Base-by-base conservation (phyloP, 768 basidiomycete species). In the Termitomyces heimii region DNA sequence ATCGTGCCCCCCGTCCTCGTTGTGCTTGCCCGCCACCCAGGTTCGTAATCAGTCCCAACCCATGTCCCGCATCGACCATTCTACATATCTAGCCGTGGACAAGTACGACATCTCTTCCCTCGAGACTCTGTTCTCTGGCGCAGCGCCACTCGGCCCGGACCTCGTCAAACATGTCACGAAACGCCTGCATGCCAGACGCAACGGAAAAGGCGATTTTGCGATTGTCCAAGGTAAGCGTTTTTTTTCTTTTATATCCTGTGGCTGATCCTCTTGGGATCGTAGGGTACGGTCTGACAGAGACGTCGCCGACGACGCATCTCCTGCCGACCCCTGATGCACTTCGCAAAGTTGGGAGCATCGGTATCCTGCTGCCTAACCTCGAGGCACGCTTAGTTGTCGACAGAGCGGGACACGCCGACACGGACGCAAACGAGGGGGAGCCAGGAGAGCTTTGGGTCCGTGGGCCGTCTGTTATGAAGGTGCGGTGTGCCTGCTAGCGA, bases 1-100 rank as follows among this genome's bases (percentile, higher is more conserved):
- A 73, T 92, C 48, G 92, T 92, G 1, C 94, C 94, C 1, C 93
- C 94, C 0, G 84, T 97, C n/a, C 71, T 94, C 13, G 84, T 96
- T 14, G 78, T 83, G 1, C 75, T 97, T 42, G 73, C 84, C 2
- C 82, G 86, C 58, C 86, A 89, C 62, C 81, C 84, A 12, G 85
- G 83, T 82, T 70, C 32, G 82, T 68, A 53, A 1, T 4, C 2
- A 1, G 2, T 1, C 10, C 16, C 3, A 6, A 8, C 24, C 1
- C 18, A 12, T 16, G 8, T 26, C 35, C 22, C 3, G 49, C 14
- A 14, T 2, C n/a, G 16, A 51, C 31, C 49, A 29, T 5, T 0
- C 14, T 16, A 16, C 26, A n/a, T 31, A 8, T 35, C 4, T 53
- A 87, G 88, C 80, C 12, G 78, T 90, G 5, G 79, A 81, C 56